Evolutionary conservation across 371 early-diverging fungal genomes (phyloP).

Genomic region (Saksenaea vasiformis): DNA sequence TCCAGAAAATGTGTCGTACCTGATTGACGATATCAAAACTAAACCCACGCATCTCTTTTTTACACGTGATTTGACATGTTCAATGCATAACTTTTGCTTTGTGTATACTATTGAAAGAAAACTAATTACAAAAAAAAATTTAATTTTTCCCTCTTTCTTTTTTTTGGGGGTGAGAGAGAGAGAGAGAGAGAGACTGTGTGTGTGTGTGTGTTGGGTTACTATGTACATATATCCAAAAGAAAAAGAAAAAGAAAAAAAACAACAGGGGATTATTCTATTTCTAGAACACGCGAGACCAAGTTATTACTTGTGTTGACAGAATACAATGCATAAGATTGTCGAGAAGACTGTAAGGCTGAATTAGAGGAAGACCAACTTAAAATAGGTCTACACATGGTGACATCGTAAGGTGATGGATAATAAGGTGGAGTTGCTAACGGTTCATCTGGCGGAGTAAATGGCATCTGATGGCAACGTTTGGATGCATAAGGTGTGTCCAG

Average conservation of each 20-base stretch:
- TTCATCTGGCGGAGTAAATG: neutral
- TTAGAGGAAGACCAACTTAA: neutral
- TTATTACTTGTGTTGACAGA: neutral
- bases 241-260: neutral
- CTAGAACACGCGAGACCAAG: slow-evolving; percentile 8
- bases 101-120: neutral
- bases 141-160: neutral
- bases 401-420: slow-evolving; percentile 4
- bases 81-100: neutral
- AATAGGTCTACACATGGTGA: slow-evolving; percentile 3
- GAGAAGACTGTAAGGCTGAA: neutral
- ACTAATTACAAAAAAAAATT: neutral
- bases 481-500: slow-evolving; percentile 3
- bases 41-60: slow-evolving; percentile 1
- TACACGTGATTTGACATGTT: neutral
- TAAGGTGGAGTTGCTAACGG: neutral
- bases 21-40: neutral
- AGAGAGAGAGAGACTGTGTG: neutral
- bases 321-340: slow-evolving; percentile 2
- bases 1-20: neutral
- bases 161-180: neutral
- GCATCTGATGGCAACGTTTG: slow-evolving; percentile 3
- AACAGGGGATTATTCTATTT: slow-evolving; percentile 5
- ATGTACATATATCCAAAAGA: neutral
- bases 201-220: neutral